Evolutionary conservation across 2,329 filamentous ascomycete species (phyloP), one percentile per base, ranked within the genome.

Genomic region (Sclerotinia nivalis): DNA sequence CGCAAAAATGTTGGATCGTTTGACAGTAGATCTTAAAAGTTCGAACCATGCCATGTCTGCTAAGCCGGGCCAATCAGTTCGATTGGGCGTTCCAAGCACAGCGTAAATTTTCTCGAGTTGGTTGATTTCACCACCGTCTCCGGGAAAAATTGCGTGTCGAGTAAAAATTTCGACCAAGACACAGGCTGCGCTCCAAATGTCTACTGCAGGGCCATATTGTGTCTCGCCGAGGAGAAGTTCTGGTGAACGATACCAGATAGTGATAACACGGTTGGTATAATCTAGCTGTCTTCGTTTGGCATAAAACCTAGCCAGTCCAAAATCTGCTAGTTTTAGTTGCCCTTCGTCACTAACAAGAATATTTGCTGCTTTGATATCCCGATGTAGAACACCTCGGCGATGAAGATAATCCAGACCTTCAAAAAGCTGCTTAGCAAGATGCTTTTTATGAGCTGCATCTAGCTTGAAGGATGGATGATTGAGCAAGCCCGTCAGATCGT

Each of bases 31-130:
- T 20, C 93, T 87, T 73, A 99, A 86, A 22, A 99, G 87, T 80
- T 97, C 93, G 78, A 97, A 98, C 96, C 96, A 99, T 15, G 95
- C 92, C 89, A 97, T 96, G 69, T 97, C 92, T n/a, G 91, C 85
- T 28, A 98, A 87, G 12, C 89, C 90, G 1, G 96, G 93, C 96
- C 96, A 99, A 43, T 96, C 91, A 47, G 85, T 84, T 69, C 88
- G 87, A 55, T 89, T 96, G 0, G 96, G 96, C 0, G 95, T 98
- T 62, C 96, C 96, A 59, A 99, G 86, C 6, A 97, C 85, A 65
- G 91, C 90, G 81, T 97, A 97, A n/a, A 99, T 95, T 81, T 97
- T 97, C 74, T 98, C 94, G 4, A 99, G 85, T 79, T 99, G 96
- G 76, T 91, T 96, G 74, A 97, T 92, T 80, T 99, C 96, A n/a